Conservation (phyloP, 768 basidiomycete species). For the Tricholoma matsutake region DNA sequence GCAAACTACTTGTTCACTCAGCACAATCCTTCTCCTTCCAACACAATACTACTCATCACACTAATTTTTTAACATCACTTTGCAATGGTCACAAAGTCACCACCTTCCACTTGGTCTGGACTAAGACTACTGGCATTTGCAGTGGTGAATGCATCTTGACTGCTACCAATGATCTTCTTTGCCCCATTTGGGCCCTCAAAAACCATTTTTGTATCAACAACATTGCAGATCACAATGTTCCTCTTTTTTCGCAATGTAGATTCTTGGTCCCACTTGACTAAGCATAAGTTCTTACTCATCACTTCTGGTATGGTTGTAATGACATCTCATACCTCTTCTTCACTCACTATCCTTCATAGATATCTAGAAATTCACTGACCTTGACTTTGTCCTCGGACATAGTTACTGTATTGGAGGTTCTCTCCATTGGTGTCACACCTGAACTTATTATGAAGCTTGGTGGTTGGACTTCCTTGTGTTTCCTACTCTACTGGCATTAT, state of each 20-base stretch:
- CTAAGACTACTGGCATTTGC: neutral
- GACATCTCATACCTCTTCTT: neutral
- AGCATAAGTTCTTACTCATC: neutral
- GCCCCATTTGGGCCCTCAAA: slow-evolving; percentile 14
- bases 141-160: slow-evolving; percentile 14
- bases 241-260: slow-evolving; percentile 7
- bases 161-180: slow-evolving; percentile 7
- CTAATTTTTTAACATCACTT: neutral
- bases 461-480: too few species aligned
- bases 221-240: neutral
- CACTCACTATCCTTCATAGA: neutral
- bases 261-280: neutral
- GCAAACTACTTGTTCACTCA: neutral
- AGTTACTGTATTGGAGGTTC: neutral
- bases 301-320: neutral
- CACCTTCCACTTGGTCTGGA: slow-evolving; percentile 16
- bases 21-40: neutral
- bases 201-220: slow-evolving; percentile 12
- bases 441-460: too few species aligned
- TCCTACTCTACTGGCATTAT: too few species aligned
- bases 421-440: too few species aligned
- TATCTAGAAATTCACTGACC: neutral
- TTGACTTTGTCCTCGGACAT: neutral
- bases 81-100: neutral
- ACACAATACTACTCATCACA: neutral